A percentile compares a stretch with the other conserved stretches of the same genome.
Evolutionary conservation across 208 protist species (phyloP).

Genomic region (Trypanosoma platydactyli): DNA sequence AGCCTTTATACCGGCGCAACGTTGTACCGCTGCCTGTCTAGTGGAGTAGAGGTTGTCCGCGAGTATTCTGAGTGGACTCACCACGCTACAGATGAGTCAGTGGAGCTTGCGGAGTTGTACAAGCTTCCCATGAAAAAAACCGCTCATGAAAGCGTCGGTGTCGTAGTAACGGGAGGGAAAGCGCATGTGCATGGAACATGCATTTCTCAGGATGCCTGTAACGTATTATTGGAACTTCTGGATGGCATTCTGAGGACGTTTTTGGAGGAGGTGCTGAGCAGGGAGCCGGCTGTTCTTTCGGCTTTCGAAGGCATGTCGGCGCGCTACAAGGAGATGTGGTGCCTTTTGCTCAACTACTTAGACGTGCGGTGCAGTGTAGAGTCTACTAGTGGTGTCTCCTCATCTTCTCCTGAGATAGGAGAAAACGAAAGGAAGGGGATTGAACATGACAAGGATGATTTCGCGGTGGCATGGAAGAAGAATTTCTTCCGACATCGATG

Average conservation of each 20-base stretch:
- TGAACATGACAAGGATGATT: constrained; percentile 9
- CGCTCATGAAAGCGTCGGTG: background rate
- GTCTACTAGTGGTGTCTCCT: background rate
- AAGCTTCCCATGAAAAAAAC: constrained; percentile 27
- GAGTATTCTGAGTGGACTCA: constrained; percentile 61
- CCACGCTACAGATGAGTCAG: constrained; percentile 56
- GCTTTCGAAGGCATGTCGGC: constrained; percentile 49
- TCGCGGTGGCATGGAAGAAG: constrained; percentile 58
- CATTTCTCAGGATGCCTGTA: constrained; percentile 36
- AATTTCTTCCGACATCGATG: constrained; percentile 43
- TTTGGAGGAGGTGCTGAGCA: constrained; percentile 44
- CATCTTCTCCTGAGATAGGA: background rate
- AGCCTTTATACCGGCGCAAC: constrained; percentile 80
- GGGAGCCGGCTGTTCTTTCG: constrained; percentile 40
- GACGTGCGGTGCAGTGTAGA: constrained; percentile 35
- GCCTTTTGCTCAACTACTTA: constrained; percentile 50
- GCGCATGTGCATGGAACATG: constrained; percentile 74
- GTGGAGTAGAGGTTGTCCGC: constrained; percentile 44
- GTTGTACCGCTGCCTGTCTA: constrained; percentile 67
- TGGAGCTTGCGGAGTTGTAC: constrained; percentile 37
- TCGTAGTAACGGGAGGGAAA: constrained; percentile 6
- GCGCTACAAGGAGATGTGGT: constrained; percentile 81
- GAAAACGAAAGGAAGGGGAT: background rate
- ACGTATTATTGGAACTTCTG: constrained; percentile 34
- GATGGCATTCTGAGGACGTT: constrained; percentile 47